Percentiles rank a stretch among this genome's conserved stretches.
These are phyloP conservation scores for Mycena amicta DNA, from an alignment of 768 basidiomycete species.

Conservation along the genomic window DNA sequence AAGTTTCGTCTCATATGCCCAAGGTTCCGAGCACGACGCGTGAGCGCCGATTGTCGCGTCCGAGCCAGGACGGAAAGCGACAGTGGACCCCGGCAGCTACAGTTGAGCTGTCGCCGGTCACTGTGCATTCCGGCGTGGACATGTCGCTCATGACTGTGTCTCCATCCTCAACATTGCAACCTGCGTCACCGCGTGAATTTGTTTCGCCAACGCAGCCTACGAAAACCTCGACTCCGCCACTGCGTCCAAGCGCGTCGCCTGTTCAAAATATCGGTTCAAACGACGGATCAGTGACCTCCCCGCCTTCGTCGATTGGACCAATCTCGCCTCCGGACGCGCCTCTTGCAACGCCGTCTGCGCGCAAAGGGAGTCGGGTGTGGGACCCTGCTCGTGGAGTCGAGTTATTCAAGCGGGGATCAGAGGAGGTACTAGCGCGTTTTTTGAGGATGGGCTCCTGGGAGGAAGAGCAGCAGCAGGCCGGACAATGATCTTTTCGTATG, in stretches of 20 bases:
- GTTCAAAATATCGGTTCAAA: conserved; percentile 28
- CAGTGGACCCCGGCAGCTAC: conserved; percentile 14
- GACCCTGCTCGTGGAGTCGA: conserved; percentile 87
- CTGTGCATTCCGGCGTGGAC: conserved; percentile 21
- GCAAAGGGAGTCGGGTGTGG: conserved; percentile 70
- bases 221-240: conserved; percentile 17
- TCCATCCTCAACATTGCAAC: conserved; percentile 19
- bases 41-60: conserved; percentile 24
- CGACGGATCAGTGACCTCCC: conserved; percentile 55
- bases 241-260: conserved; percentile 16
- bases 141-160: conserved; percentile 21
- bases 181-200: conserved; percentile 30
- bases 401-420: conserved; percentile 82
- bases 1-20: conserved; percentile 46
- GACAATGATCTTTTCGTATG: background rate
- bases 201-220: conserved; percentile 19
- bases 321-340: conserved; percentile 50
- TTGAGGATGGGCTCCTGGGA: conserved; percentile 79
- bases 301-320: conserved; percentile 57
- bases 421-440: conserved; percentile 84
- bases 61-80: conserved; percentile 5
- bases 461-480: conserved; percentile 39
- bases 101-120: conserved; percentile 12
- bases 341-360: conserved; percentile 33
- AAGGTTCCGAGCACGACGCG: conserved; percentile 25